Base-by-base conservation (phyloP, 805 yeast species). In the Kodamaea kakaduensis region DNA sequence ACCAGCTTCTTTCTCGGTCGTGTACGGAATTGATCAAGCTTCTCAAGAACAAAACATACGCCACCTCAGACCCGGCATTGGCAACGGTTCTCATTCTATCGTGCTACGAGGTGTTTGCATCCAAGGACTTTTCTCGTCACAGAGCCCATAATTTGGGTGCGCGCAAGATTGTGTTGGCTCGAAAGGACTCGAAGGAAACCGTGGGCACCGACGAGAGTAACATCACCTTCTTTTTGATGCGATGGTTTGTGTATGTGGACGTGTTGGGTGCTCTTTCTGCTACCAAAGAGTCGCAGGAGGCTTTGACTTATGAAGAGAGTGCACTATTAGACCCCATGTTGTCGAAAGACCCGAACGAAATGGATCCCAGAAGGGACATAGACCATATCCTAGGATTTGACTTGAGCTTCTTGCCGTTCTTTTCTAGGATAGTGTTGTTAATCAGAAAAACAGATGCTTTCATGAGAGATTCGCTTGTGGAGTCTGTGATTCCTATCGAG, bases 231-330 rank as follows among this genome's bases (percentile, higher is more conserved):
- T 83, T 83, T 45, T 59, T 83, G 29, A 62, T 73, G 43, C 58
- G 88, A 34, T 80, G 87, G 85, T 81, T 77, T 50, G 78, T 77
- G 0, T 83, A 79, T 48, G 58, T 79, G 21, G 87, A 81, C 47
- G 73, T 80, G 3, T 63, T 82, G 14, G 81, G 85, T 0, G 70
- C 77, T 1, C 58, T 83, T 16, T 74, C 84, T 1, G 70, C 85
- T 0, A 70, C 83, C 3, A 56, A 52, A 15, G 47, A 56, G 33
- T 32, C 67, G 6, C 51, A 56, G 25, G 60, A 58, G 46, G 58
- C 61, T 36, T 48, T 60, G n/a, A 44, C 51, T 9, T 42, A 43
- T 20, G 54, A 51, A 6, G 51, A 43, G n/a, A 23, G 17, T 7
- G 53, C 50, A 17, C 42, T 36, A 5, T 56, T 61, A 1, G 29